These are phyloP conservation scores for Moesziomyces antarcticus DNA, from an alignment of 1,284 basidiomycete genomes.

Conservation along the genomic window DNA sequence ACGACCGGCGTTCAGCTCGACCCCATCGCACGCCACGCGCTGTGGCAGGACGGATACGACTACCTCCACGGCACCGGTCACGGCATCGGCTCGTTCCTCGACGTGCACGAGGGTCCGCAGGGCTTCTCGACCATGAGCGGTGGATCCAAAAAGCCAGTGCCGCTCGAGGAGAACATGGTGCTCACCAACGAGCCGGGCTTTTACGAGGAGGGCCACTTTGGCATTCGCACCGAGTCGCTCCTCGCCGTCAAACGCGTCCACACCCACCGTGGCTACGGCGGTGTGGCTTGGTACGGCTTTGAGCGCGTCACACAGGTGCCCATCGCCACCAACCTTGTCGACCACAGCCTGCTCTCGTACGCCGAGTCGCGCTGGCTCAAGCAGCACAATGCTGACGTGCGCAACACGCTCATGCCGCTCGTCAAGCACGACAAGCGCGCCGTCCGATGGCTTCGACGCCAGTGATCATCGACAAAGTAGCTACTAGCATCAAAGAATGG, in stretches of 20 bases:
- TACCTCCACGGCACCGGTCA: conserved; percentile 63
- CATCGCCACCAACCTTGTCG: conserved; percentile 61
- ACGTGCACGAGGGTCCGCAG: conserved; percentile 63
- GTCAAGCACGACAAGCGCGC: conserved; percentile 60
- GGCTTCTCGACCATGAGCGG: conserved; percentile 58
- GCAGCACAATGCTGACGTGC: conserved; percentile 65
- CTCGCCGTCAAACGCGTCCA: conserved; percentile 48
- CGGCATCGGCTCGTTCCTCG: conserved; percentile 59
- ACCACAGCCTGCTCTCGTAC: conserved; percentile 56
- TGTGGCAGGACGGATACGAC: conserved; percentile 61
- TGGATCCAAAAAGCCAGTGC: conserved; percentile 45
- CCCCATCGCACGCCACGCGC: conserved; percentile 53
- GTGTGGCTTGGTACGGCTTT: conserved; percentile 65
- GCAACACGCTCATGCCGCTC: conserved; percentile 54
- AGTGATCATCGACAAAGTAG: conserved; percentile 16
- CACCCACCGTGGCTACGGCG: conserved; percentile 57
- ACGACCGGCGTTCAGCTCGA: conserved; percentile 62
- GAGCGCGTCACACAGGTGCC: conserved; percentile 68
- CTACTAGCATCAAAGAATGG: no score
- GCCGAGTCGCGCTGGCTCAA: conserved; percentile 65
- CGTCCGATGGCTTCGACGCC: conserved; percentile 52
- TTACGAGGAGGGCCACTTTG: conserved; percentile 63
- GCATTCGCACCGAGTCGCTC: conserved; percentile 62
- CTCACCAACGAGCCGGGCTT: conserved; percentile 63
- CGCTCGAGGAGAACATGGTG: conserved; percentile 53